These are phyloP conservation scores for Pseudisothecium myosuroides DNA, from an alignment of 225 moss, liverwort and hornwort species.

Conservation along the genomic window DNA sequence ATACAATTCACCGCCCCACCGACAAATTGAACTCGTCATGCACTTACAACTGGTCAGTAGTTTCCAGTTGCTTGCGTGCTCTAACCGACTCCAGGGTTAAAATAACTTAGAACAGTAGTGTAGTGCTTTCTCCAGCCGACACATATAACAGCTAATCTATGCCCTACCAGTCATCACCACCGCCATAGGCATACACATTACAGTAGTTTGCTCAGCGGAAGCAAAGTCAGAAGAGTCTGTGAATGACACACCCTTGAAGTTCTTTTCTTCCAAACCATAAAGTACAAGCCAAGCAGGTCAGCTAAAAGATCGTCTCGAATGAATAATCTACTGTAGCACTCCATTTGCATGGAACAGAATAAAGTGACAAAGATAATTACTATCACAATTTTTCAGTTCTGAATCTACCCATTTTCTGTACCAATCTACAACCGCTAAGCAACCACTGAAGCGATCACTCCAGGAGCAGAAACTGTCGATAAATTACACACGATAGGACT, in stretches of 20 bases:
- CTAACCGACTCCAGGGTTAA: not conserved
- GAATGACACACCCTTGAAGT: not conserved
- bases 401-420: not conserved
- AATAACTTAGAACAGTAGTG: too few species aligned
- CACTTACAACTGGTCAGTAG: not conserved
- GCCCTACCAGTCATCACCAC: not conserved
- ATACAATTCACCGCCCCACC: not conserved
- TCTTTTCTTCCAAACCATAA: not conserved
- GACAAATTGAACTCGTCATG: not conserved
- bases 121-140: not conserved
- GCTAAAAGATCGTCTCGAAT: not conserved
- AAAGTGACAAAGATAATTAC: too few species aligned
- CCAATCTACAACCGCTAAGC: not conserved
- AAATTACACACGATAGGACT: not conserved
- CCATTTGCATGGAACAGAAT: not conserved
- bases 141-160: not conserved
- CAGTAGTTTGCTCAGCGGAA: not conserved
- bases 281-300: not conserved
- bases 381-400: not conserved
- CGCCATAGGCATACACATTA: not conserved
- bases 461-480: not conserved
- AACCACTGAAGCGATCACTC: not conserved
- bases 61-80: not conserved
- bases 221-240: not conserved
- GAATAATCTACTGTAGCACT: not conserved